Evolutionary conservation across 805 yeast species (phyloP).

Genomic region (Ogataea nakhonphanomensis): DNA sequence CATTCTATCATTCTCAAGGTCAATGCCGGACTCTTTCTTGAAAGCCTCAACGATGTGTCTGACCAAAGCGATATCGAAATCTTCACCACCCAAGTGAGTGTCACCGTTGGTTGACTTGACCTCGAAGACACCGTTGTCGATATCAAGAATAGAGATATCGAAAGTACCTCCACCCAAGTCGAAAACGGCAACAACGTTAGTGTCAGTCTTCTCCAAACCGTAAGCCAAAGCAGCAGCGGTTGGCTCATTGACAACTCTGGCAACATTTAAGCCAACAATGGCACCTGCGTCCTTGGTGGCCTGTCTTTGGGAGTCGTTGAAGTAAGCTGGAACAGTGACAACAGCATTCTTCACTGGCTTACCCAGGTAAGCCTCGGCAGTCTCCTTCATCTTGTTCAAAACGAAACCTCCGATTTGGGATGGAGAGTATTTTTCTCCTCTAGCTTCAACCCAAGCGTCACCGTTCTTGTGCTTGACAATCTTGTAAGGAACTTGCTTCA

Average conservation of each 20-base stretch:
- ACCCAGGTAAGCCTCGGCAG: slow-evolving; percentile 90
- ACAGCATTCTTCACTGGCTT: slow-evolving; percentile 86
- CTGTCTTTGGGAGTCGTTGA: slow-evolving; percentile 89
- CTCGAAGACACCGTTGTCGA: slow-evolving; percentile 96
- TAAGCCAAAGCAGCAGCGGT: slow-evolving; percentile 94
- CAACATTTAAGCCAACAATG: slow-evolving; percentile 88
- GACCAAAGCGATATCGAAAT: slow-evolving; percentile 82
- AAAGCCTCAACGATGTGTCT: slow-evolving; percentile 65
- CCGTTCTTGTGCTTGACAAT: slow-evolving; percentile 59
- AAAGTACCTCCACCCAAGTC: slow-evolving; percentile 99
- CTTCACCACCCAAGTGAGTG: slow-evolving; percentile 92
- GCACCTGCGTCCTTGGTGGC: slow-evolving; percentile 97
- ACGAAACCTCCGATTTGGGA: slow-evolving; percentile 69
- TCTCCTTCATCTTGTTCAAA: slow-evolving; percentile 96
- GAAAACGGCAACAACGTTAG: slow-evolving; percentile 77
- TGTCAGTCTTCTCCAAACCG: slow-evolving; percentile 77
- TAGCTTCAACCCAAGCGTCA: slow-evolving; percentile 63
- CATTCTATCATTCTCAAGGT: slow-evolving; percentile 47
- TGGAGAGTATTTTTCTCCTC: slow-evolving; percentile 53
- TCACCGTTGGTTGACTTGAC: slow-evolving; percentile 97
- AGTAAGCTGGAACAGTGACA: slow-evolving; percentile 87
- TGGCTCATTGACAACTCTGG: slow-evolving; percentile 88
- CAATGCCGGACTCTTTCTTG: slow-evolving; percentile 51
- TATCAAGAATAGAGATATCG: slow-evolving; percentile 94
- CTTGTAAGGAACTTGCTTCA: slow-evolving; percentile 58